A percentile compares a stretch with the other conserved stretches of the same genome.
These are phyloP conservation scores for Suillus fuscotomentosus DNA, from an alignment of 768 basidiomycete genomes.

Conservation along the genomic window DNA sequence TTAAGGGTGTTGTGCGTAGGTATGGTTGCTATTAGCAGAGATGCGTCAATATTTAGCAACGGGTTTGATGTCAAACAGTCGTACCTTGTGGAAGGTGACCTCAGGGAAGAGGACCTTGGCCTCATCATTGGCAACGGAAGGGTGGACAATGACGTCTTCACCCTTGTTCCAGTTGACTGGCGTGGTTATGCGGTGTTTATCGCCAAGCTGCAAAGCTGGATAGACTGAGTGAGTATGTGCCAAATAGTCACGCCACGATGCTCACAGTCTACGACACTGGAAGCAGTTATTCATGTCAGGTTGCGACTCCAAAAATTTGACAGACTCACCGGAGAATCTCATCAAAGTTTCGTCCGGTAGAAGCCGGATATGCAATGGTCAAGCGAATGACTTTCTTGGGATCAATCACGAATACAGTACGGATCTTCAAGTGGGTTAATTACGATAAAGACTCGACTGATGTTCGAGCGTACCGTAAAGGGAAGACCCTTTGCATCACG, in stretches of 20 bases:
- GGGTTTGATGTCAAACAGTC: constrained; percentile 7
- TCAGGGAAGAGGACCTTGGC: constrained; percentile 90
- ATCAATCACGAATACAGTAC: constrained; percentile 97
- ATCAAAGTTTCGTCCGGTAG: constrained; percentile 92
- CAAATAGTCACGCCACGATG: constrained; percentile 14
- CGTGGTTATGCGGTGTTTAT: constrained; percentile 81
- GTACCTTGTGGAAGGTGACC: constrained; percentile 75
- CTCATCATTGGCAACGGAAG: constrained; percentile 79
- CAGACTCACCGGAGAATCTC: constrained; percentile 55
- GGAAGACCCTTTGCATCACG: constrained; percentile 84
- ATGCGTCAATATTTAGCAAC: neutral
- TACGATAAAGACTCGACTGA: neutral
- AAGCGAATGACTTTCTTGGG: constrained; percentile 94
- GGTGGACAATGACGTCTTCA: constrained; percentile 92
- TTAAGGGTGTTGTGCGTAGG: constrained; percentile 75
- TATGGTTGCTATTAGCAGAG: constrained; percentile 58
- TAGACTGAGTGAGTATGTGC: neutral
- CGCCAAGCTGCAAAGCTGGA: constrained; percentile 82
- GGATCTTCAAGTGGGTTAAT: constrained; percentile 52
- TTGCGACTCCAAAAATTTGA: neutral
- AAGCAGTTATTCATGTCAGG: neutral
- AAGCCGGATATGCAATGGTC: constrained; percentile 89
- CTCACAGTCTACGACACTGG: constrained; percentile 71
- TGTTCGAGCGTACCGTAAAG: constrained; percentile 63
- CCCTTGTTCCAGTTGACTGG: constrained; percentile 96